Base-by-base conservation (phyloP, 1,284 basidiomycete species). In the Tilletia horrida region DNA sequence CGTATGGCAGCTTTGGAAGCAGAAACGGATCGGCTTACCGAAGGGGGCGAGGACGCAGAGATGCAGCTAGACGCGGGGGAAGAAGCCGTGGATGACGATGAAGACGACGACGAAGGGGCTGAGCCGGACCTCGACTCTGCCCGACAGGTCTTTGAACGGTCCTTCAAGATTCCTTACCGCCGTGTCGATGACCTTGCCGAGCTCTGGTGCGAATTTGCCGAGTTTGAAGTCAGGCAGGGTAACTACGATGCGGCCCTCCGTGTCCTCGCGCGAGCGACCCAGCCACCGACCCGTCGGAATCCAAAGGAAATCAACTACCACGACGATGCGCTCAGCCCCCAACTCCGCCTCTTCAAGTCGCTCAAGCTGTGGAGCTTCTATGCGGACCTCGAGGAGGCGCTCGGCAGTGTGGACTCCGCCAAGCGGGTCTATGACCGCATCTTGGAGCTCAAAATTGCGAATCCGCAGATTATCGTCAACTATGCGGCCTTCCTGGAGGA, bases 351-450 rank as follows among this genome's bases (percentile, higher is more conserved):
- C 50, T 98, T 98, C 88, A 98, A 98, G 82, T 96, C 93, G 1
- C 85, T 98, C 70, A 98, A 98, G 83, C 86, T 99, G 0, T 98
- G 96, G 96, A 95, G 93, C 0, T 98, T 97, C 85, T 97, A 96
- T 81, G 91, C 96, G 69, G 96, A 98, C 79, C 85, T 98, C 31
- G 93, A 97, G 82, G 96, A 99, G 82, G 93, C 93, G 0, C 90
- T 97, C 73, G 95, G 95, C 3, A 89, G 91, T 0, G 90, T 97
- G 29, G 93, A 97, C 71, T 90, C 90, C 1, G 87, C 95, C 1
- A 97, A 97, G 83, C 87, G 87, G 0, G 92, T 94, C 0, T 98
- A 98, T 81, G 95, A 98, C 85, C 92, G 92, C 84, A 97, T 98
- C 72, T 85, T 98, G 77, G 94, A 97, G 77, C 86, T 99, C 71